Conservation (phyloP, 352 stramenopile genomes). For the Phytophthora pini region DNA sequence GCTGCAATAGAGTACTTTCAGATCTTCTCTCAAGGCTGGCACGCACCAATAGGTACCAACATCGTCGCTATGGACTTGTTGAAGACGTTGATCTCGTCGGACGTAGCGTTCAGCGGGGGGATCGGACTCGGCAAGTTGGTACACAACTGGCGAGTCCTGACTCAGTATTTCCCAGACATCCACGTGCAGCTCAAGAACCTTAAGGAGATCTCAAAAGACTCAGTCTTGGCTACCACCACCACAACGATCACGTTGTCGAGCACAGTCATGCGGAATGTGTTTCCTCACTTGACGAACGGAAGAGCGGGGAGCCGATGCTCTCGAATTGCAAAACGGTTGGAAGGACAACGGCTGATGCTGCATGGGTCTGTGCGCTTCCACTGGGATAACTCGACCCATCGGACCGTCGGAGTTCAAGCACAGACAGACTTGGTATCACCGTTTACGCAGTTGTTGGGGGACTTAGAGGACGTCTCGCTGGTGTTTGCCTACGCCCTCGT, state of each 20-base stretch:
- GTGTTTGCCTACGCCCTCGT: neutral
- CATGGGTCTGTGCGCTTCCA: conserved; percentile 1
- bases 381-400: neutral
- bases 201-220: neutral
- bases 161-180: neutral
- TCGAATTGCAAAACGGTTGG: neutral
- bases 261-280: neutral
- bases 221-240: neutral
- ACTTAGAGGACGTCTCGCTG: neutral
- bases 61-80: neutral
- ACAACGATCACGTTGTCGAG: neutral
- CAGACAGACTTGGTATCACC: conserved; percentile 4
- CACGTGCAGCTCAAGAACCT: neutral
- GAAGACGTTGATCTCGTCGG: neutral
- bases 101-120: conserved; percentile 1
- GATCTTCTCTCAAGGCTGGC: neutral
- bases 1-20: neutral
- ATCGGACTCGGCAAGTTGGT: neutral
- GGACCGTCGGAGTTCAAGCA: neutral
- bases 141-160: neutral
- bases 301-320: neutral
- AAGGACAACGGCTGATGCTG: neutral
- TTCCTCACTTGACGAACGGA: neutral
- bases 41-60: neutral
- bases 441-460: neutral